Evolutionary conservation across 2,329 filamentous ascomycete species (phyloP).

Genomic region (Ophiocordyceps camponoti-floridani): DNA sequence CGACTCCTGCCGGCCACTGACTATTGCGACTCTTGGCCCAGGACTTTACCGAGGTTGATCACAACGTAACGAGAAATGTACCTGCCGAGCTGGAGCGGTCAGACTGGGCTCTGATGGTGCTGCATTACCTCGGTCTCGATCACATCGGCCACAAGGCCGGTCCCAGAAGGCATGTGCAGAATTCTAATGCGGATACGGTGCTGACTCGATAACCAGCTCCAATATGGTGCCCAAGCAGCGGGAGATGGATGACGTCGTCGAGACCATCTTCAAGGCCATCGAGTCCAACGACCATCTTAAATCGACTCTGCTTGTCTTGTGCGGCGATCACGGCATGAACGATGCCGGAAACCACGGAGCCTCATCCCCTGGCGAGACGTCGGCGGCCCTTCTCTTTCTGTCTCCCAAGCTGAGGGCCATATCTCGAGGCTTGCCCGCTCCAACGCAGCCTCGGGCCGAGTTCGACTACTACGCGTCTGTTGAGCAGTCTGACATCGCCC

Average conservation of each 20-base stretch:
- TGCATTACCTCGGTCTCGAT: slow-evolving; percentile 91
- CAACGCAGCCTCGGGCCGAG: slow-evolving; percentile 42
- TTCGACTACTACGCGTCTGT: slow-evolving; percentile 72
- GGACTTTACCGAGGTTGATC: slow-evolving; percentile 97
- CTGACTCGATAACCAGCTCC: slow-evolving; percentile 30
- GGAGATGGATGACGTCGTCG: slow-evolving; percentile 82
- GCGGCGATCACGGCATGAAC: slow-evolving; percentile 98
- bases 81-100: slow-evolving; percentile 52
- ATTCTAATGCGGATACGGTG: not conserved
- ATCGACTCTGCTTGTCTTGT: slow-evolving; percentile 68
- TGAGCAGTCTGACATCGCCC: slow-evolving; percentile 89
- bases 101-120: slow-evolving; percentile 86
- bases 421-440: slow-evolving; percentile 24
- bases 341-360: slow-evolving; percentile 94
- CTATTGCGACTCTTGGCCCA: slow-evolving; percentile 16
- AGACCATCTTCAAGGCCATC: slow-evolving; percentile 59
- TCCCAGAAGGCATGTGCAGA: slow-evolving; percentile 44
- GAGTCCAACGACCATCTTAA: slow-evolving; percentile 50
- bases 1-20: not conserved
- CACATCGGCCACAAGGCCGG: slow-evolving; percentile 97
- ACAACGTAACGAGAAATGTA: slow-evolving; percentile 89
- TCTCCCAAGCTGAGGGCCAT: slow-evolving; percentile 61
- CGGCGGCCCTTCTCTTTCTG: slow-evolving; percentile 77
- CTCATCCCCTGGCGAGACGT: slow-evolving; percentile 85
- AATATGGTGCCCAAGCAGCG: slow-evolving; percentile 86